These are phyloP conservation scores for Azolla pinnata DNA, from an alignment of 75 land plant genomes.

Conservation along the genomic window DNA sequence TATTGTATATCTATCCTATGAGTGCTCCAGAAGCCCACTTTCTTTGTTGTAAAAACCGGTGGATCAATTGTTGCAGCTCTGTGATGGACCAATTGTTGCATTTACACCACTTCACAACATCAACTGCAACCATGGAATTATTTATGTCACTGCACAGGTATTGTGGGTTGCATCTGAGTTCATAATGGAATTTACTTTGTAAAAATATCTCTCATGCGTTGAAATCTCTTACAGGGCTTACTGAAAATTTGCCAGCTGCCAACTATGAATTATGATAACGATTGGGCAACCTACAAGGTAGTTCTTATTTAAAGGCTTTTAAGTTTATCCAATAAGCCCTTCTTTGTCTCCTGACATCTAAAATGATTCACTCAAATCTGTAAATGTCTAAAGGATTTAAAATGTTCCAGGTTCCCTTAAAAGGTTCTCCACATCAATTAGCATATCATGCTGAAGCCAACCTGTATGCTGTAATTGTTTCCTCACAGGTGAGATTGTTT, in stretches of 20 bases:
- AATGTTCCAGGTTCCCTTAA: constrained; percentile 72
- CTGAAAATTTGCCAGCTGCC: constrained; percentile 95
- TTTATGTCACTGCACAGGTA: constrained; percentile 90
- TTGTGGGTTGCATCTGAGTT: neutral
- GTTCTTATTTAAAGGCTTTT: neutral
- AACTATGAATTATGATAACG: constrained; percentile 66
- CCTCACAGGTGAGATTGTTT: constrained; percentile 59
- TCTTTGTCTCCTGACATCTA: too few relatives aligned
- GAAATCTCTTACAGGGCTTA: constrained; percentile 34
- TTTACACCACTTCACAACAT: constrained; percentile 93
- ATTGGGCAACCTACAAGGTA: constrained; percentile 95
- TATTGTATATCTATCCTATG: too few relatives aligned
- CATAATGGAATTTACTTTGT: neutral
- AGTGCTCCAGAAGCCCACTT: too few relatives aligned
- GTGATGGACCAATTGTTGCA: constrained; percentile 84
- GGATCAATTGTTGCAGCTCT: too few relatives aligned
- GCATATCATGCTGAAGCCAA: constrained; percentile 84
- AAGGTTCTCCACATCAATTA: constrained; percentile 92
- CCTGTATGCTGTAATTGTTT: constrained; percentile 82
- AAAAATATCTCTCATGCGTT: neutral
- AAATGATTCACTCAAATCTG: too few relatives aligned
- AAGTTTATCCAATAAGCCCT: neutral
- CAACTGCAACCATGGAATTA: constrained; percentile 90
- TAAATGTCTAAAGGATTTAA: too few relatives aligned
- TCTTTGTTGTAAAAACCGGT: too few relatives aligned